Evolutionary conservation across 805 yeast species (phyloP).

Genomic region (Nakazawaea wickerhamii): DNA sequence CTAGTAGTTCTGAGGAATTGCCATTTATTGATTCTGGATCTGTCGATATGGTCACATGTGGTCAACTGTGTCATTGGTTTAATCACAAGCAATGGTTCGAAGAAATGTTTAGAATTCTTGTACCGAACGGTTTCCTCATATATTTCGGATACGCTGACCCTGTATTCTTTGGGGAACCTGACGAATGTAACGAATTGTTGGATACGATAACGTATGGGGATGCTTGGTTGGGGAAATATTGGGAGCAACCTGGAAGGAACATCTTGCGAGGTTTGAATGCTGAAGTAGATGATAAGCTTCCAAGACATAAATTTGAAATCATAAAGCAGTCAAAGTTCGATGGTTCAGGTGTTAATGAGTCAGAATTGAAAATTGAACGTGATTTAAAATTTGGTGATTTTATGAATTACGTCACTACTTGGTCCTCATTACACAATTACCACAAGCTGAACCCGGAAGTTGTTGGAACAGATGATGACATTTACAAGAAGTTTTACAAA

Average conservation of each 20-base stretch:
- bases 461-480: slow-evolving; percentile 22
- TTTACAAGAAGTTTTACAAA: slow-evolving; percentile 28
- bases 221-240: slow-evolving; percentile 53
- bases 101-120: slow-evolving; percentile 31
- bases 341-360: slow-evolving; percentile 17
- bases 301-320: slow-evolving; percentile 36
- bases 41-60: slow-evolving; percentile 68
- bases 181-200: slow-evolving; percentile 49
- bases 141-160: slow-evolving; percentile 82
- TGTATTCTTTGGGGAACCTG: slow-evolving; percentile 41
- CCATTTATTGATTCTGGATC: slow-evolving; percentile 25
- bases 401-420: slow-evolving; percentile 54
- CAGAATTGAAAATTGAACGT: slow-evolving; percentile 29
- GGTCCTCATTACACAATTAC: slow-evolving; percentile 65
- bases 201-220: slow-evolving; percentile 37
- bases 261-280: slow-evolving; percentile 40
- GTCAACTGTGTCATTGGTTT: slow-evolving; percentile 87
- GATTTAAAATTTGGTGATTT: slow-evolving; percentile 40
- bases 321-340: slow-evolving; percentile 17
- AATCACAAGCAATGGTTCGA: slow-evolving; percentile 21
- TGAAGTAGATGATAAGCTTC: slow-evolving; percentile 36
- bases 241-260: slow-evolving; percentile 83
- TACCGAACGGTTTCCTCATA: slow-evolving; percentile 46
- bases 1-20: slow-evolving; percentile 21
- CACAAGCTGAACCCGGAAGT: slow-evolving; percentile 30